Percentiles rank a stretch among this genome's conserved stretches.
phyloP scores from a whole-genome alignment of 1,284 basidiomycete genomes.

The Trametes sp. region DNA sequence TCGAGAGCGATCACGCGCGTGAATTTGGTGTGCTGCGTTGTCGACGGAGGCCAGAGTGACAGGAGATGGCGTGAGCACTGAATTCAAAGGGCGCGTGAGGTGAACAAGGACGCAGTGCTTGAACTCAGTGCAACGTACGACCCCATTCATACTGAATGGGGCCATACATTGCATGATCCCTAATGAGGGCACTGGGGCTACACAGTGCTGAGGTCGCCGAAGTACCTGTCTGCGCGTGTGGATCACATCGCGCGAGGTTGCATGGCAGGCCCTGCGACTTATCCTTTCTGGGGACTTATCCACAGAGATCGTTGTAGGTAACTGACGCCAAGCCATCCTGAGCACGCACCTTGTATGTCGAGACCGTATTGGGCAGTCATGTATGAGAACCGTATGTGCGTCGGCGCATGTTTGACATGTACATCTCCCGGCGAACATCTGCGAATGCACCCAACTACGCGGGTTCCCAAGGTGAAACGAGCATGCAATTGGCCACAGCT shows the following conservation, averaged over 20 bases:
- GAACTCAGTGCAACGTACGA: too few species aligned
- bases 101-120: background rate
- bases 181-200: background rate
- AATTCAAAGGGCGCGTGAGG: background rate
- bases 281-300: background rate
- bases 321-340: background rate
- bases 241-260: background rate
- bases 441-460: background rate
- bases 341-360: background rate
- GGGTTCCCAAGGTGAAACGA: background rate
- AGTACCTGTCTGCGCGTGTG: background rate
- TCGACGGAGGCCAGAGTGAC: background rate
- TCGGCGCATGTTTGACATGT: background rate
- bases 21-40: background rate
- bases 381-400: too few species aligned
- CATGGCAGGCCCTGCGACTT: background rate
- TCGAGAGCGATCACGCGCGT: background rate
- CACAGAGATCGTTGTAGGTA: background rate
- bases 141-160: background rate
- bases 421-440: background rate
- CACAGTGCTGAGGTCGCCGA: background rate
- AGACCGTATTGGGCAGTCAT: background rate
- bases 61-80: background rate
- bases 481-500: background rate
- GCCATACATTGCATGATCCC: background rate